Conservation (phyloP, 768 basidiomycete genomes). For the Pholiota molesta region DNA sequence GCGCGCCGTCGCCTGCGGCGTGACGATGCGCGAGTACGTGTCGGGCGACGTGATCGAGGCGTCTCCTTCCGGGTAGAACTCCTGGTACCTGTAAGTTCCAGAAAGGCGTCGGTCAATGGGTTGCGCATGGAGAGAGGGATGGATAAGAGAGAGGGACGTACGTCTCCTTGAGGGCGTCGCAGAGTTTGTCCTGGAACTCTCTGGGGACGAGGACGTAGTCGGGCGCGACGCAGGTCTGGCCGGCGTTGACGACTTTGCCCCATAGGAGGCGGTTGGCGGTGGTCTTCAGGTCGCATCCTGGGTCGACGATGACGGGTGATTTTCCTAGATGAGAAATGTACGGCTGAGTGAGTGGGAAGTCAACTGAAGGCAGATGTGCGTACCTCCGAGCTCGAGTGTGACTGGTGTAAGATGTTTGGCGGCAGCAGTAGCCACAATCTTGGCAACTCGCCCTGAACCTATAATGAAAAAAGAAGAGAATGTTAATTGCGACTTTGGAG, state of each 20-base stretch:
- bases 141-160: slow-evolving; percentile 24
- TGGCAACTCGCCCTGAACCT: slow-evolving; percentile 62
- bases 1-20: slow-evolving; percentile 48
- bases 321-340: slow-evolving; percentile 46
- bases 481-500: neutral
- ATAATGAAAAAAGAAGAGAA: slow-evolving; percentile 30
- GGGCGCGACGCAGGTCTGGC: slow-evolving; percentile 74
- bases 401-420: slow-evolving; percentile 77
- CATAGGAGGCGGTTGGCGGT: slow-evolving; percentile 76
- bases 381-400: slow-evolving; percentile 44
- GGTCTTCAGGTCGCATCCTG: slow-evolving; percentile 63
- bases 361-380: slow-evolving; percentile 14
- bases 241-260: slow-evolving; percentile 81
- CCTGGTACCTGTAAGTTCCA: slow-evolving; percentile 41
- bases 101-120: neutral
- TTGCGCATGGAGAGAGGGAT: neutral
- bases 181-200: slow-evolving; percentile 47
- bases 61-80: slow-evolving; percentile 55
- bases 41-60: slow-evolving; percentile 36
- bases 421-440: slow-evolving; percentile 72
- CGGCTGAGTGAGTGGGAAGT: neutral
- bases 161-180: slow-evolving; percentile 45
- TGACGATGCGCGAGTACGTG: slow-evolving; percentile 56
- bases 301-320: slow-evolving; percentile 75
- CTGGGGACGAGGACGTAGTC: slow-evolving; percentile 56